Conservation (phyloP, 768 basidiomycete species). For the Leccinum uliginosum region DNA sequence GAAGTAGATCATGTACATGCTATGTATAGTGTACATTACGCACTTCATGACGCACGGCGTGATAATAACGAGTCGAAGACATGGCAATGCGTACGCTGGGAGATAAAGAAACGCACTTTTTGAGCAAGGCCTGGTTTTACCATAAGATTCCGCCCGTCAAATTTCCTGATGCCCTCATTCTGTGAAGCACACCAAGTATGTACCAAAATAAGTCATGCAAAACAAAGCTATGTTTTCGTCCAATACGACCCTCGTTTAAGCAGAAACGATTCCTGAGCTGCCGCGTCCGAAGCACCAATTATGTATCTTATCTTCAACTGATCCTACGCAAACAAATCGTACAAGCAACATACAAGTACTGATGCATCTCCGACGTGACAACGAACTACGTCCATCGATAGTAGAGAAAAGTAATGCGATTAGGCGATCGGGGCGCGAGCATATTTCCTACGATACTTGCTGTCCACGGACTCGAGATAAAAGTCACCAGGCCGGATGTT, state of each 20-base stretch:
- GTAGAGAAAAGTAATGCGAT: conserved; percentile 1
- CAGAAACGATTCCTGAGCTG: too few species aligned
- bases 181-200: too few species aligned
- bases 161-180: too few species aligned
- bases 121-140: too few species aligned
- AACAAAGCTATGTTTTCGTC: too few species aligned
- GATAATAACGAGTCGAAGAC: background rate
- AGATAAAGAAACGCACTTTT: background rate
- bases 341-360: conserved; percentile 8
- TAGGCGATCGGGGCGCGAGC: conserved; percentile 37
- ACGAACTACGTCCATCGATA: background rate
- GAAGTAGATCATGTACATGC: background rate
- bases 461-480: conserved; percentile 89
- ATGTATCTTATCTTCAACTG: too few species aligned
- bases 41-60: background rate
- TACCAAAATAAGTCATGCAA: too few species aligned
- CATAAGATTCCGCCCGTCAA: too few species aligned
- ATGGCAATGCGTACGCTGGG: too few species aligned
- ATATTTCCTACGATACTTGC: conserved; percentile 91
- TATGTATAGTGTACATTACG: background rate
- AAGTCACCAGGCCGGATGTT: conserved; percentile 94
- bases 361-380: conserved; percentile 1
- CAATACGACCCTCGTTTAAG: too few species aligned
- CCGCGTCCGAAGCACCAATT: too few species aligned
- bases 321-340: conserved; percentile 4